Base-by-base conservation (phyloP, 169 alveolate genomes). In the Cryptosporidium sp. region DNA sequence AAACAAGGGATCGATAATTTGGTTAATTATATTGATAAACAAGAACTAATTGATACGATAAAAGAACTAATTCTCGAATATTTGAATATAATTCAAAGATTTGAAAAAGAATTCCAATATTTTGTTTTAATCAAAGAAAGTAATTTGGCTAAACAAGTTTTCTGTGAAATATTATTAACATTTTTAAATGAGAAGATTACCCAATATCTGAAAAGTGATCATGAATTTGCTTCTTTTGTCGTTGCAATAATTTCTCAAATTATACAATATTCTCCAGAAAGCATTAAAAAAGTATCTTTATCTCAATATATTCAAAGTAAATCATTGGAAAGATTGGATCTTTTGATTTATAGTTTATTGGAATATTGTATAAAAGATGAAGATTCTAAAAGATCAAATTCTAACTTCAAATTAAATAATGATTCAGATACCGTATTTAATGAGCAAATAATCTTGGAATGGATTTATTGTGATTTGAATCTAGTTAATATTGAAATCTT, bases 1-100 rank as follows among this genome's bases (percentile, higher is more conserved):
- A 73, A 37, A 9, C 86, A 73, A 26, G 86, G 86, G 6, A 73
- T 56, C 0, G 69, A 70, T 3, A 70, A 58, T 70, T 51, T 51
- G 35, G 33, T 42, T 6, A 42, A 69, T 0, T 56, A 56, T 9
- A 23, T 26, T n/a, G 35, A 56, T 9, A 3, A 65, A 7, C 8
- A 33, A 3, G 48, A 65, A 33, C 8, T 33, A 2, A 5, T 1
- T 9, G 23, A 60, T 3, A 21, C 37, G 0, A 60, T 16, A 60
- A 60, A 31, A 3, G 9, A 23, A 18, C 10, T 60, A 60, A 9
- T 23, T 23, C 7, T 21, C 2, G n/a, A 10, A 12, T 60, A 21
- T 60, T 60, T 60, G 6, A 23, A 60, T 9, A 14, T 21, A 0
- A 60, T 60, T 31, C 16, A 60, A 23, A 60, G 39, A 60, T 60